Percentiles rank a stretch among this genome's conserved stretches.
Evolutionary conservation across 306 rosid species (phyloP).

Genomic region (Prunus mume): DNA sequence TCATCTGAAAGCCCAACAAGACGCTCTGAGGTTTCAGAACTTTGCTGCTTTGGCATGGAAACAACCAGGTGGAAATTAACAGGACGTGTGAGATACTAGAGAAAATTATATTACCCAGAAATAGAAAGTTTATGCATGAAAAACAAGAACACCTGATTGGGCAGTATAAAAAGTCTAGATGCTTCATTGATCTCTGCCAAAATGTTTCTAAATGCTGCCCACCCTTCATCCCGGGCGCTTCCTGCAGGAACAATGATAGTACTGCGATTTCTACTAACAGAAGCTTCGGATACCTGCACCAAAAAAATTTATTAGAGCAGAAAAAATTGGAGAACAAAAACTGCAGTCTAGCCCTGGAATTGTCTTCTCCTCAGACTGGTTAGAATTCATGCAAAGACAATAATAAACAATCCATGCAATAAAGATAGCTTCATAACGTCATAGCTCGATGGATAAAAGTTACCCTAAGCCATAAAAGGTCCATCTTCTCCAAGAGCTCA

Average conservation of each 20-base stretch:
- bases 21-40: slow-evolving; percentile 82
- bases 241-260: slow-evolving; percentile 99
- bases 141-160: slow-evolving; percentile 75
- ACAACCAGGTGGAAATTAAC: slow-evolving; percentile 29
- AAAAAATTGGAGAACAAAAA: slow-evolving; percentile 16
- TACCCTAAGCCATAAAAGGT: background rate
- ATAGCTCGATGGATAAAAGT: background rate
- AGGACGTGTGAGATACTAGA: slow-evolving; percentile 18
- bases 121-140: slow-evolving; percentile 17
- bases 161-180: slow-evolving; percentile 85
- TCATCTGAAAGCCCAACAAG: slow-evolving; percentile 96
- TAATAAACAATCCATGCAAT: background rate
- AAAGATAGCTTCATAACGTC: background rate
- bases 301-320: slow-evolving; percentile 24
- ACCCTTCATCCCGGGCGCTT: slow-evolving; percentile 91
- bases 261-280: slow-evolving; percentile 97
- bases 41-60: slow-evolving; percentile 59
- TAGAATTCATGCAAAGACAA: background rate
- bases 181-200: slow-evolving; percentile 97
- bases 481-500: slow-evolving; percentile 5
- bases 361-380: background rate
- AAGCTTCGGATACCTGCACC: slow-evolving; percentile 91
- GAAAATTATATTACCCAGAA: slow-evolving; percentile 6
- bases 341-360: background rate
- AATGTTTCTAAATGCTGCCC: slow-evolving; percentile 96